phyloP scores from a whole-genome alignment of 2,329 filamentous ascomycete genomes.

The Aurifilum marmelostoma region DNA sequence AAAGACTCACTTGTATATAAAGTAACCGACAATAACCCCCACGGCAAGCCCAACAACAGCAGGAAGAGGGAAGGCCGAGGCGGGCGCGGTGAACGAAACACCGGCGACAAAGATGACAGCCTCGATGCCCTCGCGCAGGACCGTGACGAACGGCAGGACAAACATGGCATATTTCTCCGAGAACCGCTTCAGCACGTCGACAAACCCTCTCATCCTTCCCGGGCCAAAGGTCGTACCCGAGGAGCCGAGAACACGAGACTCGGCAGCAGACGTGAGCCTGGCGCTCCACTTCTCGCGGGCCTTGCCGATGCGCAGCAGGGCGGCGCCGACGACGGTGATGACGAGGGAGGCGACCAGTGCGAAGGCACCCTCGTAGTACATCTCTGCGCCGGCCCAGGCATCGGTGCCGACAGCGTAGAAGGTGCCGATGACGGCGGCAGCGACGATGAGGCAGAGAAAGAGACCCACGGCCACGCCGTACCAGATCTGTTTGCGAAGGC shows the following conservation, averaged over 20 bases:
- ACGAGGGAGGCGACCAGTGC: slow-evolving; percentile 69
- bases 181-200: slow-evolving; percentile 46
- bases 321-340: slow-evolving; percentile 73
- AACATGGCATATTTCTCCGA: slow-evolving; percentile 77
- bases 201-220: slow-evolving; percentile 37
- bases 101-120: slow-evolving; percentile 80
- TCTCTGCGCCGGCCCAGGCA: slow-evolving; percentile 63
- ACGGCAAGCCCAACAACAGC: slow-evolving; percentile 68
- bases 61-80: slow-evolving; percentile 70
- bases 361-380: slow-evolving; percentile 76
- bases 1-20: slow-evolving; percentile 69
- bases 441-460: slow-evolving; percentile 66
- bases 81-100: slow-evolving; percentile 70
- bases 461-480: slow-evolving; percentile 64
- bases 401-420: slow-evolving; percentile 72
- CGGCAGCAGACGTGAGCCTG: slow-evolving; percentile 65
- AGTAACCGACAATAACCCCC: slow-evolving; percentile 64
- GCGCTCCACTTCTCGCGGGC: slow-evolving; percentile 77
- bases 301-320: slow-evolving; percentile 74
- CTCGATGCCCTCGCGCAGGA: slow-evolving; percentile 76
- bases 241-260: no score
- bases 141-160: slow-evolving; percentile 76
- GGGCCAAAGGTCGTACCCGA: slow-evolving; percentile 35
- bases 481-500: slow-evolving; percentile 68
- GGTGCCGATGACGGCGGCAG: slow-evolving; percentile 69